phyloP scores from a whole-genome alignment of 495 filamentous ascomycete species.

The Pyrenula massariospora region DNA sequence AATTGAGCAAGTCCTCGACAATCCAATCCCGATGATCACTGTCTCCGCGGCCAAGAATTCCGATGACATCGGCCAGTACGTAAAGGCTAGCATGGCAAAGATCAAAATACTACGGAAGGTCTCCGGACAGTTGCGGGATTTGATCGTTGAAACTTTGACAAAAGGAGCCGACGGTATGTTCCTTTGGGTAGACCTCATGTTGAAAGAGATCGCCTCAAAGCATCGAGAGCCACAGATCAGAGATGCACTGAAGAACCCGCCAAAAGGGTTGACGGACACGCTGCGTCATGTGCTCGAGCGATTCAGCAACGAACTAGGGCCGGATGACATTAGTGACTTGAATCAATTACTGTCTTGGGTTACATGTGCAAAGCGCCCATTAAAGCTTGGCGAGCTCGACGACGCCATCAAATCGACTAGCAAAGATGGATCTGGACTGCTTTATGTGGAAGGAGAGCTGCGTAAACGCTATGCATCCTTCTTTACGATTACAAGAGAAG shows the following conservation, averaged over 20 bases:
- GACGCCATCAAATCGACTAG: slow-evolving; percentile 14
- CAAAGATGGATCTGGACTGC: slow-evolving; percentile 16
- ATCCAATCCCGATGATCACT: slow-evolving; percentile 15
- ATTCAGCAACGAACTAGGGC: slow-evolving; percentile 10
- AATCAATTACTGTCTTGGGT: slow-evolving; percentile 24
- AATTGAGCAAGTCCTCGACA: slow-evolving; percentile 11
- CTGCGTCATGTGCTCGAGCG: slow-evolving; percentile 19
- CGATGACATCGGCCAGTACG: slow-evolving; percentile 18
- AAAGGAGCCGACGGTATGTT: slow-evolving; percentile 24
- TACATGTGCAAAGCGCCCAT: slow-evolving; percentile 13
- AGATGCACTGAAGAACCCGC: slow-evolving; percentile 15
- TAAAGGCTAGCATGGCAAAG: slow-evolving; percentile 15
- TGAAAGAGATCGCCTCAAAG: slow-evolving; percentile 20
- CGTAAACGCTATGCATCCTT: slow-evolving; percentile 23
- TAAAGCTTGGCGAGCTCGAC: slow-evolving; percentile 19
- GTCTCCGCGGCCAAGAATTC: slow-evolving; percentile 19
- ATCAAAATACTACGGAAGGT: slow-evolving; percentile 11
- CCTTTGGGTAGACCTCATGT: slow-evolving; percentile 23
- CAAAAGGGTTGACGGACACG: slow-evolving; percentile 18
- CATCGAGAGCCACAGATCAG: slow-evolving; percentile 13
- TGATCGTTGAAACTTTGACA: slow-evolving; percentile 17
- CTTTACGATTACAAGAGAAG: slow-evolving; percentile 20
- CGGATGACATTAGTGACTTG: slow-evolving; percentile 16
- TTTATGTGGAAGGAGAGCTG: slow-evolving; percentile 19
- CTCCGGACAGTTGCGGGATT: slow-evolving; percentile 9